Conservation (phyloP, 768 basidiomycete genomes). For the Termitomyces eurrhizus region DNA sequence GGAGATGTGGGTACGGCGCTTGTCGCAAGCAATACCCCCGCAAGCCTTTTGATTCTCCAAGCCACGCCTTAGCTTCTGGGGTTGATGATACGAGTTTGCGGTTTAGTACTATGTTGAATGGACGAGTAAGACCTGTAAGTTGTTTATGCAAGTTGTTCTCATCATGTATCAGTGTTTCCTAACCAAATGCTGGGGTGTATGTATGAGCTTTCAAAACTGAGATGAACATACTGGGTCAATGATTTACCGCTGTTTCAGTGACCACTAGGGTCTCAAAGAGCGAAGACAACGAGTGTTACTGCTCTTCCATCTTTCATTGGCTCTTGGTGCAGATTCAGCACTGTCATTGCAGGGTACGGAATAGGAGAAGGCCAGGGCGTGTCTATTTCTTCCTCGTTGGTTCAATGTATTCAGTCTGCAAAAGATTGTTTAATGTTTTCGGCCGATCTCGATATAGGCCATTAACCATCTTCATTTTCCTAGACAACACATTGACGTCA, state of each 20-base stretch:
- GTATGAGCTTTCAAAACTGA: background rate
- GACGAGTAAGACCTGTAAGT: too few species aligned
- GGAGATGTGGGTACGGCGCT: slow-evolving; percentile 58
- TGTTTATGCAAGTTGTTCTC: background rate
- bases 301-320: background rate
- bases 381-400: background rate
- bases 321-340: background rate
- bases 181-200: background rate
- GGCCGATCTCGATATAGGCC: background rate
- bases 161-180: background rate
- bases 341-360: background rate
- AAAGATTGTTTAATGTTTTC: background rate
- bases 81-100: background rate
- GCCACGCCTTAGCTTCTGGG: background rate
- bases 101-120: background rate
- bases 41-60: slow-evolving; percentile 56
- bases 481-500: background rate
- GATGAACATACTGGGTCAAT: background rate
- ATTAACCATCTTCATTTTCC: too few species aligned
- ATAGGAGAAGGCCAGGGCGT: background rate
- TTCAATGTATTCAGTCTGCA: background rate
- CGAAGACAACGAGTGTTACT: too few species aligned
- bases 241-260: too few species aligned
- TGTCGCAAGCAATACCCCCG: slow-evolving; percentile 22
- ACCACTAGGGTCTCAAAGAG: too few species aligned